Conservation (phyloP, 169 alveolate species). For the Plasmodium fragile region DNA sequence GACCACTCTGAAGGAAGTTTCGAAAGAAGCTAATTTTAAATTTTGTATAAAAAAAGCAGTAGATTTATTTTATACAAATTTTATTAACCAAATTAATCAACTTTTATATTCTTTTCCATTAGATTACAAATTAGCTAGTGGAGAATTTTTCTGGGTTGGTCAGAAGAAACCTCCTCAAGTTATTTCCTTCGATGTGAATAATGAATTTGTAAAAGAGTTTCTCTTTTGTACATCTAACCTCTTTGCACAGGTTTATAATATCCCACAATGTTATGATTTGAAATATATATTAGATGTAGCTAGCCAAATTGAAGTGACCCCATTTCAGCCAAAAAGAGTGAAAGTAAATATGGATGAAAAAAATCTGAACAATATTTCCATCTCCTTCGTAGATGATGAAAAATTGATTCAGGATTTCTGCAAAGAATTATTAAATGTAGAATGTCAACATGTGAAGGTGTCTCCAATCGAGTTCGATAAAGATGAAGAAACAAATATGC, state of each 20-base stretch:
- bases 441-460: conserved; percentile 8
- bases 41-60: conserved; percentile 90
- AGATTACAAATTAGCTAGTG: conserved; percentile 95
- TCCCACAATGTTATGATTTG: conserved; percentile 79
- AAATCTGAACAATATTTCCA: conserved; percentile 82
- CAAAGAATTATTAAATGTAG: conserved; percentile 31
- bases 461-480: conserved; percentile 94
- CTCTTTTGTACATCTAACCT: conserved; percentile 93
- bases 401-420: conserved; percentile 45
- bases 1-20: conserved; percentile 75
- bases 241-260: conserved; percentile 88
- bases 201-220: conserved; percentile 90
- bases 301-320: conserved; percentile 74
- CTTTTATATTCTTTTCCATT: conserved; percentile 96
- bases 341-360: conserved; percentile 91
- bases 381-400: conserved; percentile 53
- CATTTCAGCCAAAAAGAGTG: conserved; percentile 77
- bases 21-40: conserved; percentile 80
- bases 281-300: conserved; percentile 73
- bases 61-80: conserved; percentile 88
- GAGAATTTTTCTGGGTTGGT: conserved; percentile 98
- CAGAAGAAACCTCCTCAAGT: conserved; percentile 98
- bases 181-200: conserved; percentile 89
- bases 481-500: conserved; percentile 99
- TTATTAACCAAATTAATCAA: conserved; percentile 93